These are phyloP conservation scores for Tausonia pullulans DNA, from an alignment of 1,284 basidiomycete species.

Conservation along the genomic window DNA sequence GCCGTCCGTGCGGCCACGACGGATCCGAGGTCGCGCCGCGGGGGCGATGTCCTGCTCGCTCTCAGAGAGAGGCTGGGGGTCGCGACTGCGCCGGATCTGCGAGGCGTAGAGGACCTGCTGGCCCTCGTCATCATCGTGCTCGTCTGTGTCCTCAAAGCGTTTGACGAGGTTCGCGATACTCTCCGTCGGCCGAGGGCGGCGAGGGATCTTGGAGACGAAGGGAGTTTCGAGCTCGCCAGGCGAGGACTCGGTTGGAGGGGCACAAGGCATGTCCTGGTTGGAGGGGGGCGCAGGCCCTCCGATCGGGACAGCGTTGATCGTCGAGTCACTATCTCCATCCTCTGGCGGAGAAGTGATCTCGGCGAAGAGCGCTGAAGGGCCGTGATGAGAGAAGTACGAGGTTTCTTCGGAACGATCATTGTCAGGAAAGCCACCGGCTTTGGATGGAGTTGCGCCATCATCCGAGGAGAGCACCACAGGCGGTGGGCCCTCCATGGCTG, in stretches of 20 bases:
- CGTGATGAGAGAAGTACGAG: not conserved
- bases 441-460: too few relatives aligned
- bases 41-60: conserved; percentile 29
- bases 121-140: conserved; percentile 8
- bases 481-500: not conserved
- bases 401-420: not conserved
- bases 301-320: conserved; percentile 55
- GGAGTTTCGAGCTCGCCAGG: conserved; percentile 2
- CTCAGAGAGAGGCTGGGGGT: conserved; percentile 26
- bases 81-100: conserved; percentile 6
- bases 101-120: not conserved
- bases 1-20: conserved; percentile 13
- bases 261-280: too few relatives aligned
- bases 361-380: not conserved
- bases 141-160: conserved; percentile 55
- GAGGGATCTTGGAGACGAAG: conserved; percentile 55
- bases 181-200: conserved; percentile 37
- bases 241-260: too few relatives aligned
- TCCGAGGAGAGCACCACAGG: not conserved
- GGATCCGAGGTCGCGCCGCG: not conserved
- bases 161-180: conserved; percentile 76
- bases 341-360: not conserved
- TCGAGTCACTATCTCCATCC: conserved; percentile 62
- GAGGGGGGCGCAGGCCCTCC: too few relatives aligned
- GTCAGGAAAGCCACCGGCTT: too few relatives aligned